Base-by-base conservation (phyloP, 108 stramenopile species). In the Nitzschia putrida region DNA sequence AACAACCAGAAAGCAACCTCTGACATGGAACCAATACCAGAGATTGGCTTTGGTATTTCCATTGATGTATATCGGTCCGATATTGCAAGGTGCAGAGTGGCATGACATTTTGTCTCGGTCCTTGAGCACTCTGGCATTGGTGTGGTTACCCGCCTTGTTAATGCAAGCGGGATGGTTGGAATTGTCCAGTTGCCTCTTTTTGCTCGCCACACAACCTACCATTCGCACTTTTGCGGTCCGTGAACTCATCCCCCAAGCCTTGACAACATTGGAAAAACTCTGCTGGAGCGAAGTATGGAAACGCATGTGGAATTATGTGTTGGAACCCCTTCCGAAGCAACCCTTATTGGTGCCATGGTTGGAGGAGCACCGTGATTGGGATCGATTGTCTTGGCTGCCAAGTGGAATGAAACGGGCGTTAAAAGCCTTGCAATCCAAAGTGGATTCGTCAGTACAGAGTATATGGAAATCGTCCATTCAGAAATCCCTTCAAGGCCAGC, bases 221-320 rank as follows among this genome's bases (percentile, higher is more conserved):
- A 18, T 52, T 16, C 45, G 64, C 8, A 45, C 14, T 16, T 50
- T 51, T 13, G 9, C 51, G 18, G 21, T 51, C 14, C 38, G 53
- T 7, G 34, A 76, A n/a, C 16, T 41, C 2, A 39, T 42, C 25
- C 74, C 74, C 26, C 24, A 26, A n/a, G 42, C 58, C 21, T 7
- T 42, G 3, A 43, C 45, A 4, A 68, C 78, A 7, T 8, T 79
- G 20, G 38, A 61, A 56, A 41, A 59, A 34, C 43, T 79, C 7
- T 2, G 68, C 0, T 13, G 67, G 60, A 42, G 47, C 34, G 78
- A 79, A 42, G 34, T 67, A 8, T 79, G 78, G 78, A 29, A 41
- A 9, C 57, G 50, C 13, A 38, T 73, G 8, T 79, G 78, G 78
- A 60, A 49, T 34, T 5, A 49, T 23, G 22, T 61, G 13, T 65